Conservation (phyloP, 805 yeast species). For the Myxozyma neglecta region DNA sequence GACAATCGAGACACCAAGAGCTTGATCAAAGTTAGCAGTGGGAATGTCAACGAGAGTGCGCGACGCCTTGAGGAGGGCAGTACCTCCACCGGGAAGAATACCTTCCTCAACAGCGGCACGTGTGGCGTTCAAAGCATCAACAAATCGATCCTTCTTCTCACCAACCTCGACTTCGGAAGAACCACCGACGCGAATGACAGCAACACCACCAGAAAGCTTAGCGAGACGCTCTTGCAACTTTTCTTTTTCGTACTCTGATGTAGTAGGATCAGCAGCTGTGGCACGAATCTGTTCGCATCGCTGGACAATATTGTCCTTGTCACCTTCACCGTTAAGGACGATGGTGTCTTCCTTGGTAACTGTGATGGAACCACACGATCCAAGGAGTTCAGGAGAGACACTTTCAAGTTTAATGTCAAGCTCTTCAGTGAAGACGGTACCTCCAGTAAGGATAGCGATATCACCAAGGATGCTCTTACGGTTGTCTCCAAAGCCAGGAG, state of each 20-base stretch:
- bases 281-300: constrained; percentile 94
- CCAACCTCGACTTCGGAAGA: constrained; percentile 96
- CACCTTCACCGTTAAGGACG: constrained; percentile 87
- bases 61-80: constrained; percentile 93
- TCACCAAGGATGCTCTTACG: constrained; percentile 95
- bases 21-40: constrained; percentile 90
- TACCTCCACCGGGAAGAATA: constrained; percentile 99
- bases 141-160: constrained; percentile 98
- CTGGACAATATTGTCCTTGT: constrained; percentile 72
- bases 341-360: constrained; percentile 96
- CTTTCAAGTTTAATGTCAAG: constrained; percentile 93
- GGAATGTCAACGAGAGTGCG: constrained; percentile 58
- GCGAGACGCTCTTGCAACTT: constrained; percentile 97
- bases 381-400: constrained; percentile 85
- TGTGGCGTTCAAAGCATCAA: constrained; percentile 97
- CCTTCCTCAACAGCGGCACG: constrained; percentile 99
- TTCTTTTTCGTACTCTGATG: constrained; percentile 88
- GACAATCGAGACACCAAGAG: constrained; percentile 91
- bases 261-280: constrained; percentile 68
- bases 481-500: constrained; percentile 99
- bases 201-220: constrained; percentile 96
- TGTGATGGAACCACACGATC: constrained; percentile 87
- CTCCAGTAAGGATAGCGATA: constrained; percentile 91
- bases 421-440: constrained; percentile 85
- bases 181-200: constrained; percentile 97